A percentile compares a stretch with the other conserved stretches of the same genome.
phyloP scores from a whole-genome alignment of 2,329 filamentous ascomycete genomes.

The Aulographum hederae region DNA sequence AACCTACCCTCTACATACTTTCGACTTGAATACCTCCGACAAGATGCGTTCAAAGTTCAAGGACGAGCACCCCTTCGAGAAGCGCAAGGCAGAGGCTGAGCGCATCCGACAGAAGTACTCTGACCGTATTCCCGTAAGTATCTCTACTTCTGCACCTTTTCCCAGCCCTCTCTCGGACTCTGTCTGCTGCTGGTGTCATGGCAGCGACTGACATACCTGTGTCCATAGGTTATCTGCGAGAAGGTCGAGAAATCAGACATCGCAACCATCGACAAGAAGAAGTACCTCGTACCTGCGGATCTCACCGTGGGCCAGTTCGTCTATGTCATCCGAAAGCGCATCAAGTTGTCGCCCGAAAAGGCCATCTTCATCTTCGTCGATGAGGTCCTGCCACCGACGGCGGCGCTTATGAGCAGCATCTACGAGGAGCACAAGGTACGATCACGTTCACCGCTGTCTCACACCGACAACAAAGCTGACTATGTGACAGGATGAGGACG shows the following conservation, averaged over 20 bases:
- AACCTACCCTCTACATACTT: neutral
- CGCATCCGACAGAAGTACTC: constrained; percentile 98
- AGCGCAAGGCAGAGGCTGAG: constrained; percentile 99
- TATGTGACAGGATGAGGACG: constrained; percentile 38
- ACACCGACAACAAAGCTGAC: neutral
- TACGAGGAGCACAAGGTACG: constrained; percentile 95
- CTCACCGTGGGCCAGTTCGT: constrained; percentile 98
- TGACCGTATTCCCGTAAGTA: constrained; percentile 88
- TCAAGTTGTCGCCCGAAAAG: constrained; percentile 98
- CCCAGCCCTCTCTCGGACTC: constrained; percentile 3
- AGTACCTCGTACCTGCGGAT: constrained; percentile 94
- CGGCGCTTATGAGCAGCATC: constrained; percentile 97
- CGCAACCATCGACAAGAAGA: constrained; percentile 99
- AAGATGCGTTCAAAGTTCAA: constrained; percentile 99
- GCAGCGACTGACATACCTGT: constrained; percentile 3
- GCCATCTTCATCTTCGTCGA: constrained; percentile 99
- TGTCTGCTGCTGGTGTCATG: constrained; percentile 13
- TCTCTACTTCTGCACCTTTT: constrained; percentile 4
- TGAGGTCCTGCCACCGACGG: constrained; percentile 89
- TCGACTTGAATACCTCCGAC: constrained; percentile 10
- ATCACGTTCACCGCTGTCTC: too few relatives aligned
- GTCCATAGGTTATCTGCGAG: constrained; percentile 81
- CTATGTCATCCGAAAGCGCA: constrained; percentile 98
- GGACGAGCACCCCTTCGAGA: constrained; percentile 99
- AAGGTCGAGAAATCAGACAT: constrained; percentile 99